These are phyloP conservation scores for Chaetomium olivaceum DNA, from an alignment of 2,329 filamentous ascomycete genomes.

Conservation along the genomic window DNA sequence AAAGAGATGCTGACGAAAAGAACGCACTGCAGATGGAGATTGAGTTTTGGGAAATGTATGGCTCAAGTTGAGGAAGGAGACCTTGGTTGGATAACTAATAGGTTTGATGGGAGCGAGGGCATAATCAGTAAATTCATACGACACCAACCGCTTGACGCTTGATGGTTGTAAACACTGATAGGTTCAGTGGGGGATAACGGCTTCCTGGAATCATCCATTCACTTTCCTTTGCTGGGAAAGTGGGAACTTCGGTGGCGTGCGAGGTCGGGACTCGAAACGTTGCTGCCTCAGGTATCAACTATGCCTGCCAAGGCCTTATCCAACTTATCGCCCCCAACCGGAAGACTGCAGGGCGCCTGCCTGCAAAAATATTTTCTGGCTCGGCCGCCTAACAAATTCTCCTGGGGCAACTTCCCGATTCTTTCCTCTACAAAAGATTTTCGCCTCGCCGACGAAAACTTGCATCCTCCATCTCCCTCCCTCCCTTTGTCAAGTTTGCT, in stretches of 20 bases:
- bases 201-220: neutral
- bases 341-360: conserved; percentile 19
- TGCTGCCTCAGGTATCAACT: neutral
- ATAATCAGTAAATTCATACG: neutral
- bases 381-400: conserved; percentile 24
- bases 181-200: neutral
- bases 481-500: conserved; percentile 20
- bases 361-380: conserved; percentile 32
- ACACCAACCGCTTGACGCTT: no score
- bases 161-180: no score
- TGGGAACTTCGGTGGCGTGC: neutral
- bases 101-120: neutral
- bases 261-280: neutral
- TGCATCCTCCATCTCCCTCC: conserved; percentile 25
- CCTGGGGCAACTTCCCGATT: conserved; percentile 26
- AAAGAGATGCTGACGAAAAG: conserved; percentile 23
- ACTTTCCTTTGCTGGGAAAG: no score
- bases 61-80: conserved; percentile 17
- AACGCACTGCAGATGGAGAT: conserved; percentile 63
- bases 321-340: conserved; percentile 8
- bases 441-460: conserved; percentile 26
- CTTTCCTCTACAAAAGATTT: conserved; percentile 26
- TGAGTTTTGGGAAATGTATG: conserved; percentile 70
- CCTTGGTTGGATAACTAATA: neutral
- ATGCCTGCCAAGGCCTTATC: conserved; percentile 11